phyloP scores from a whole-genome alignment of 768 basidiomycete genomes.

The Phlebiopsis flavidoalba region DNA sequence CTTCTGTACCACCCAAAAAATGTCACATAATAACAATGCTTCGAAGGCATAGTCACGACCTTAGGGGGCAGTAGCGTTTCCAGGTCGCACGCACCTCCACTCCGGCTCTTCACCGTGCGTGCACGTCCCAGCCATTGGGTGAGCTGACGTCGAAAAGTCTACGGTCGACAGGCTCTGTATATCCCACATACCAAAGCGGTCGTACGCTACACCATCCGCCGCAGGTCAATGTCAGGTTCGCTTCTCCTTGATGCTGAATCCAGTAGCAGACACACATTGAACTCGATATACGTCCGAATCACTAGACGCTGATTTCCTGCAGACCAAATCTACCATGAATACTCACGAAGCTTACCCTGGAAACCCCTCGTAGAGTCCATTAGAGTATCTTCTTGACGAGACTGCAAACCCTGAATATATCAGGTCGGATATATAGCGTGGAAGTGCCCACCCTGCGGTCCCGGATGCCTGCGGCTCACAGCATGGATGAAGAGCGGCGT shows the following conservation, averaged over 20 bases:
- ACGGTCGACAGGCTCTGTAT: too few relatives aligned
- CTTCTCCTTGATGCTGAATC: neutral
- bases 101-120: neutral
- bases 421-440: constrained; percentile 92
- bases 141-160: too few relatives aligned
- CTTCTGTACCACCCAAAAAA: too few relatives aligned
- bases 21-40: neutral
- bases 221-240: constrained; percentile 51
- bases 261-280: neutral
- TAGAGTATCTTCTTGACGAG: constrained; percentile 70
- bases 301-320: constrained; percentile 37
- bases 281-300: neutral
- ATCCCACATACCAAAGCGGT: constrained; percentile 1
- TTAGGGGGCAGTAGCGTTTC: neutral
- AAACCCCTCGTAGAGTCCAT: constrained; percentile 60
- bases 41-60: neutral
- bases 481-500: constrained; percentile 77
- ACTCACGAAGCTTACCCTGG: constrained; percentile 80
- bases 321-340: constrained; percentile 61
- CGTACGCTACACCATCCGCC: constrained; percentile 49
- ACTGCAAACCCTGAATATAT: constrained; percentile 46
- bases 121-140: neutral
- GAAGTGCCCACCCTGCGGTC: constrained; percentile 23
- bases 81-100: neutral
- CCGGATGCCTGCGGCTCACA: neutral